These are phyloP conservation scores for Sporothrix dimorphospora DNA, from an alignment of 2,329 filamentous ascomycete species.

Conservation along the genomic window DNA sequence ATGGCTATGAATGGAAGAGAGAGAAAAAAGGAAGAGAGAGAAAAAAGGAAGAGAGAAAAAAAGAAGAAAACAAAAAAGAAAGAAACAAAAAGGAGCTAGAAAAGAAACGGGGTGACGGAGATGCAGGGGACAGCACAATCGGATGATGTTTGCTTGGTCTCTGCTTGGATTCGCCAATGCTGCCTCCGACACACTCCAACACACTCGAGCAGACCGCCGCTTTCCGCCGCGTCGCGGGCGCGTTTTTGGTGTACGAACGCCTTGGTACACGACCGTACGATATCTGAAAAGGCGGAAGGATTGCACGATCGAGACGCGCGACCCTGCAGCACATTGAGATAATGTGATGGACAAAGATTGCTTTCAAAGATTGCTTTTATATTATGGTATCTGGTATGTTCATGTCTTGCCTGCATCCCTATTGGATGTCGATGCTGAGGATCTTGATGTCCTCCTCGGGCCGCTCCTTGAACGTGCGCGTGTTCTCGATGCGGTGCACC, in stretches of 20 bases:
- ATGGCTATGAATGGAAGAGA: neutral
- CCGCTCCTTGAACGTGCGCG: constrained; percentile 84
- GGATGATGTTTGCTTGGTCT: neutral
- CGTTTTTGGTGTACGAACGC: constrained; percentile 1
- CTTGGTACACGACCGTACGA: constrained; percentile 14
- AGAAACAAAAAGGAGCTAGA: constrained; percentile 12
- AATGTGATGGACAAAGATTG: constrained; percentile 17
- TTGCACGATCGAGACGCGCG: constrained; percentile 4
- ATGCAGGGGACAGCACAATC: constrained; percentile 9
- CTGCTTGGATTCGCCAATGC: neutral
- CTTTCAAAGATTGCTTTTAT: neutral
- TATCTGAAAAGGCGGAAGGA: constrained; percentile 9
- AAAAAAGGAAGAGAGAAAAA: neutral
- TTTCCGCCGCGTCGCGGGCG: constrained; percentile 2
- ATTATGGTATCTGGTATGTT: constrained; percentile 17
- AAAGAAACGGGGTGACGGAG: constrained; percentile 10
- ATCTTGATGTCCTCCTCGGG: constrained; percentile 98
- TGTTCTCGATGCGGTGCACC: constrained; percentile 93
- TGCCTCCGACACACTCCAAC: too few relatives aligned
- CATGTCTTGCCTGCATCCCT: constrained; percentile 34
- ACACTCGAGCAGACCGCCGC: constrained; percentile 16
- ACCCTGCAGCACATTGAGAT: constrained; percentile 22
- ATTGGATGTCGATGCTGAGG: constrained; percentile 74
- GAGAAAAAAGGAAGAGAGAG: neutral
- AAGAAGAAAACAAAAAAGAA: neutral